phyloP scores from a whole-genome alignment of 805 yeast genomes.

The Komagataella pseudopastoris region DNA sequence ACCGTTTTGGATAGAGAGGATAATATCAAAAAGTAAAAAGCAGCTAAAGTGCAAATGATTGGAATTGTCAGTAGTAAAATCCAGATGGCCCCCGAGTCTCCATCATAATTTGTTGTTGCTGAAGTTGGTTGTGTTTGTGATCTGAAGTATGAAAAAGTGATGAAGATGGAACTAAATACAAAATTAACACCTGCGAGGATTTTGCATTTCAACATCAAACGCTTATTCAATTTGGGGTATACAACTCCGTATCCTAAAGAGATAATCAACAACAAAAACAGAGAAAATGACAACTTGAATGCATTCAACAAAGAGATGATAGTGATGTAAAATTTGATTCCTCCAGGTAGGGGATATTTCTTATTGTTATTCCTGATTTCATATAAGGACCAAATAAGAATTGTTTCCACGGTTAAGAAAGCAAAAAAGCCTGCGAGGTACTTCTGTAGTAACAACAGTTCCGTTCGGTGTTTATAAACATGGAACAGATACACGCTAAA shows the following conservation, averaged over 20 bases:
- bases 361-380: slow-evolving; percentile 57
- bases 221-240: slow-evolving; percentile 66
- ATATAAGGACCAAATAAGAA: slow-evolving; percentile 84
- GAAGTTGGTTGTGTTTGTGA: slow-evolving; percentile 18
- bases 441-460: slow-evolving; percentile 79
- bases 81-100: slow-evolving; percentile 31
- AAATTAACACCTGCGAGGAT: slow-evolving; percentile 45
- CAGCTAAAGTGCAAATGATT: slow-evolving; percentile 49
- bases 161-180: slow-evolving; percentile 36
- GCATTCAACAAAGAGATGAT: slow-evolving; percentile 72
- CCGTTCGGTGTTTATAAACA: slow-evolving; percentile 74
- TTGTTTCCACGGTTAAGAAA: slow-evolving; percentile 72
- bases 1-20: slow-evolving; percentile 66
- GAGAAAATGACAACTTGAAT: slow-evolving; percentile 72
- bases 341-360: slow-evolving; percentile 18
- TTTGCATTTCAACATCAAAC: slow-evolving; percentile 59
- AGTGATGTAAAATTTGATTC: slow-evolving; percentile 60
- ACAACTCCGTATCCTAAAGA: slow-evolving; percentile 93
- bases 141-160: slow-evolving; percentile 28
- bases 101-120: slow-evolving; percentile 11
- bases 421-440: slow-evolving; percentile 79
- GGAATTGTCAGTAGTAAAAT: slow-evolving; percentile 59
- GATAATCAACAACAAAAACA: slow-evolving; percentile 75
- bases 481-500: slow-evolving; percentile 77
- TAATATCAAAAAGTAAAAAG: slow-evolving; percentile 65